A percentile compares a stretch with the other conserved stretches of the same genome.
phyloP scores from a whole-genome alignment of 2,329 filamentous ascomycete species.

The Colletotrichum sp. region DNA sequence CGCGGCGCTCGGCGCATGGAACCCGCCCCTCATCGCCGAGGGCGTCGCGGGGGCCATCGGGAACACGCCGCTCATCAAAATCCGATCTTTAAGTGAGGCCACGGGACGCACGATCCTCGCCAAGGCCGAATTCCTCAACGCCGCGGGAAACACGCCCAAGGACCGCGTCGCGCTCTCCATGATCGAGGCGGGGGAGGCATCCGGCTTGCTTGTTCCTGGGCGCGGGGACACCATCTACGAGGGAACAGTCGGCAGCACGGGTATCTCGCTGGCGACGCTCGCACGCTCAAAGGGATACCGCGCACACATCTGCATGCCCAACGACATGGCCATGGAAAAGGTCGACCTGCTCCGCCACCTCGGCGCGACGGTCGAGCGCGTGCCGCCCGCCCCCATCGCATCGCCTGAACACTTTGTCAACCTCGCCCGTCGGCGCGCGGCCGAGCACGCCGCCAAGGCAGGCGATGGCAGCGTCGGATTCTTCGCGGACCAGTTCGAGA shows the following conservation, averaged over 20 bases:
- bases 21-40: conserved; percentile 58
- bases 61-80: conserved; percentile 86
- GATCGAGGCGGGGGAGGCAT: conserved; percentile 81
- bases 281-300: conserved; percentile 88
- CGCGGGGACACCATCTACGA: conserved; percentile 96
- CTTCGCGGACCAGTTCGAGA: conserved; percentile 98
- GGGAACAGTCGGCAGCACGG: conserved; percentile 94
- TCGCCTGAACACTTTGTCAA: conserved; percentile 95
- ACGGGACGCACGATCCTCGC: conserved; percentile 90
- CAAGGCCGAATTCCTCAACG: conserved; percentile 97
- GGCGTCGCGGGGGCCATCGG: conserved; percentile 94
- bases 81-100: conserved; percentile 83
- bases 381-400: conserved; percentile 91
- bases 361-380: conserved; percentile 90
- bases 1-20: conserved; percentile 26
- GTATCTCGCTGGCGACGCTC: conserved; percentile 90
- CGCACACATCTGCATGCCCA: conserved; percentile 96
- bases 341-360: conserved; percentile 87
- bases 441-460: conserved; percentile 69
- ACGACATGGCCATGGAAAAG: conserved; percentile 89
- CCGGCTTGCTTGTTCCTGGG: conserved; percentile 76
- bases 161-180: conserved; percentile 93
- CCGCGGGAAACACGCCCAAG: conserved; percentile 91
- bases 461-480: conserved; percentile 76
- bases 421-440: conserved; percentile 77